Evolutionary conservation across 495 filamentous ascomycete species (phyloP), one percentile per base, ranked within the genome.

Genomic region (Daldinia childiae): DNA sequence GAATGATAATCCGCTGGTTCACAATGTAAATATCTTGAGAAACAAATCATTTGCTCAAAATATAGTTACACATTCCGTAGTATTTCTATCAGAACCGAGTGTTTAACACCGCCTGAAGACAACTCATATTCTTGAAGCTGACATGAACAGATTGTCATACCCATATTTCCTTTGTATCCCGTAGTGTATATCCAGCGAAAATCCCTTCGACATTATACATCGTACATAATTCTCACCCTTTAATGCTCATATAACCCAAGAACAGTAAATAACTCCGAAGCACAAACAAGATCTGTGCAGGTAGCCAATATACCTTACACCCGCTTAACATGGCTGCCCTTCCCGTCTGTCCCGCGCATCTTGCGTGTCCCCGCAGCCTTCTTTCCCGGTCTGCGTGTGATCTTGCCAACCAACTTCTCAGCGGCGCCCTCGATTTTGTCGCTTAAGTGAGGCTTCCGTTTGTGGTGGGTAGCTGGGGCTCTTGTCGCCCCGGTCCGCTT

Each of bases 301-400:
- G 34, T 14, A 36, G 15, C 19, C 8, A 41, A 6, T 43, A 26
- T 2, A 45, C 11, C 58, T 43, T 67, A 71, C 15, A 71, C 58
- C 39, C 58, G 61, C 30, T 56, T 52, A 6, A 48, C 29, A 1
- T 36, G 71, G 19, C 70, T 74, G 21, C 70, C 70, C 57, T 80
- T 80, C 48, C 78, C 78, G 32, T 80, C 78, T 12, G 78, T 80
- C 0, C 78, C 78, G 58, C 70, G 73, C 51, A 80, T 71, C 62
- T 80, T 74, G 59, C 79, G 71, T 9, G 78, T 80, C 0, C 78
- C 78, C 14, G 78, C 78, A 14, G 76, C 78, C 66, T 79, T 65
- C 66, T 71, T 72, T 9, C 78, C 78, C 0, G 76, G 78, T 30
- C 74, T 66, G 24, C 69, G 67, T 19, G 78, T 80, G 1, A 78